Base-by-base conservation (phyloP, 805 yeast genomes). In the Schizosaccharomyces pombe region DNA sequence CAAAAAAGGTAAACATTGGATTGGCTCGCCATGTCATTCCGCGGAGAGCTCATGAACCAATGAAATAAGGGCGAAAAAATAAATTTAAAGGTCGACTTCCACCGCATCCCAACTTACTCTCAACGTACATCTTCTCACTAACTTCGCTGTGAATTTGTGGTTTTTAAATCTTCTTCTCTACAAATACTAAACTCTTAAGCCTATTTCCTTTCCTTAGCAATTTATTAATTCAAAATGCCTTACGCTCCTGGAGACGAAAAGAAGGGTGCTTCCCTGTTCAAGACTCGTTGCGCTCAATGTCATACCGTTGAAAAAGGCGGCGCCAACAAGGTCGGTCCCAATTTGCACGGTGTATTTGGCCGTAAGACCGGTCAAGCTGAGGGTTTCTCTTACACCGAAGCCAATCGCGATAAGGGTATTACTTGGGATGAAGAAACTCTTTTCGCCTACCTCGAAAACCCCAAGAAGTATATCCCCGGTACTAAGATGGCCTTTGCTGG, bases 401-500 rank as follows among this genome's bases (percentile, higher is more conserved):
- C 98, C 69, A 89, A 89, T 85, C 84, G 85, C 79, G 82, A 81
- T 76, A 86, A 86, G 75, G 93, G 86, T 68, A 94, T 91, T 59
- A 63, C 64, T 57, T 91, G 98, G 98, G 63, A 67, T 62, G 86
- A 79, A 67, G 86, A 86, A 69, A 77, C 85, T 70, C 78, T 91
- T 82, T 76, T 82, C 64, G 94, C 84, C 71, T 91, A 91, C 82
- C 79, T 91, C 72, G 94, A 83, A 74, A 91, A 91, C 84, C 98
- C 98, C 75, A 91, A 91, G 54, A 91, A 91, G 77, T 91, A 86
- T 78, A 86, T 91, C 64, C 98, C 98, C 70, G 98, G 98, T 72
- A 91, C 97, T 76, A 91, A 91, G 83, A 91, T 91, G 98, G 97
- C 98, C 61, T 91, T 89, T 66, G 98, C 95, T 75, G 98, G 98